These are phyloP conservation scores for Pyrus bretschneideri DNA, from an alignment of 306 rosid genomes.

Conservation along the genomic window DNA sequence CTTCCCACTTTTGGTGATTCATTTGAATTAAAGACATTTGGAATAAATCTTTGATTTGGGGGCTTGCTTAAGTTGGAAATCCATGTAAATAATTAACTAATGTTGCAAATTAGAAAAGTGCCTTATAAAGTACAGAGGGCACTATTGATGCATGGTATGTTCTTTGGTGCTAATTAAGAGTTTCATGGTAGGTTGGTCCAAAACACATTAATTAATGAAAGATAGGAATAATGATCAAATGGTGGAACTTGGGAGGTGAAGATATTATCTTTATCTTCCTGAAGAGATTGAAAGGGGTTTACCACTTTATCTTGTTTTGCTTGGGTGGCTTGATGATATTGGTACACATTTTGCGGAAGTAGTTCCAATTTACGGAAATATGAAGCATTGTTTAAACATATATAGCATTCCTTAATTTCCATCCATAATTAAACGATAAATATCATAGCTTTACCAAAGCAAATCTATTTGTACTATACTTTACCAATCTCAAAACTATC, in stretches of 20 bases:
- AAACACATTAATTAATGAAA: neutral
- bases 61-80: neutral
- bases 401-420: neutral
- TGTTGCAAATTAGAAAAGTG: neutral
- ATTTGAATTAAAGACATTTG: neutral
- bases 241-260: neutral
- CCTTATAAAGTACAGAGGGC: neutral
- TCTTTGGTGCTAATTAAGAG: neutral
- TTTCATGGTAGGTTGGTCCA: neutral
- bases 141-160: neutral
- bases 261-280: neutral
- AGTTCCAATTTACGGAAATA: neutral
- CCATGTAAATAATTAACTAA: neutral
- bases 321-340: neutral
- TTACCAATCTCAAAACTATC: too few relatives aligned
- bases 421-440: neutral
- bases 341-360: neutral
- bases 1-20: neutral
- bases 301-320: neutral
- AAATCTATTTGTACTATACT: too few relatives aligned
- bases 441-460: neutral
- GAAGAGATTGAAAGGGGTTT: neutral
- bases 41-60: neutral
- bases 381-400: neutral
- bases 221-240: neutral